Evolutionary conservation across 2,329 filamentous ascomycete genomes (phyloP).

Genomic region (Alternaria panax): DNA sequence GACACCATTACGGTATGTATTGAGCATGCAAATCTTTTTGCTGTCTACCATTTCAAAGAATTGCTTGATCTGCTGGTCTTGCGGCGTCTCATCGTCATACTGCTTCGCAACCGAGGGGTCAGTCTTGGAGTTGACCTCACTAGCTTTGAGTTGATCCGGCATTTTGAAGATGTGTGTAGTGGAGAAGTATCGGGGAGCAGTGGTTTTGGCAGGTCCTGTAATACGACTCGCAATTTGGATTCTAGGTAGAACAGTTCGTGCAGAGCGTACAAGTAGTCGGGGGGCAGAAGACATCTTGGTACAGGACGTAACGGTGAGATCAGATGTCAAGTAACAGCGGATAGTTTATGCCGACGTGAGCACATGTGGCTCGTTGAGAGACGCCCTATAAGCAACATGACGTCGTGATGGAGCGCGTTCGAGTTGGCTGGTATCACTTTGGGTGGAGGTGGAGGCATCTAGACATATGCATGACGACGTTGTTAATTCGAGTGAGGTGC

Average conservation of each 20-base stretch:
- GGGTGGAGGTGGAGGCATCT: slow-evolving; percentile 21
- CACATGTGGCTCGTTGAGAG: slow-evolving; percentile 10
- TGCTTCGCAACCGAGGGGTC: slow-evolving; percentile 61
- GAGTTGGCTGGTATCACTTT: slow-evolving; percentile 17
- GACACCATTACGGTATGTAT: slow-evolving; percentile 52
- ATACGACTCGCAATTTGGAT: slow-evolving; percentile 10
- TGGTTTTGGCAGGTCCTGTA: not conserved
- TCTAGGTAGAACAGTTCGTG: slow-evolving; percentile 2
- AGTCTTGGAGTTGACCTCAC: slow-evolving; percentile 53
- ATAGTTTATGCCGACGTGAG: slow-evolving; percentile 1
- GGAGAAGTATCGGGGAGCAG: slow-evolving; percentile 25
- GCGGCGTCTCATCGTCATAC: slow-evolving; percentile 55
- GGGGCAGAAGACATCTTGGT: slow-evolving; percentile 21
- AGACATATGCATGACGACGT: slow-evolving; percentile 36
- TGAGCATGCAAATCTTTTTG: slow-evolving; percentile 55
- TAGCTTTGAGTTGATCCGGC: slow-evolving; percentile 52
- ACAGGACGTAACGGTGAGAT: slow-evolving; percentile 31
- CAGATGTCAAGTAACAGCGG: slow-evolving; percentile 18
- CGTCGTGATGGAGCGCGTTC: slow-evolving; percentile 22
- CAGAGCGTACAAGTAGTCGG: slow-evolving; percentile 27
- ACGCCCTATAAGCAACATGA: slow-evolving; percentile 24
- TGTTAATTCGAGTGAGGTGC: slow-evolving; percentile 19
- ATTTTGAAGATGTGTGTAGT: slow-evolving; percentile 47
- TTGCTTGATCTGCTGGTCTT: slow-evolving; percentile 56
- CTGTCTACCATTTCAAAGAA: slow-evolving; percentile 57